A percentile compares a stretch with the other conserved stretches of the same genome.
Evolutionary conservation across 257 asterid species (phyloP).

Genomic region (Pogostemon cablin): DNA sequence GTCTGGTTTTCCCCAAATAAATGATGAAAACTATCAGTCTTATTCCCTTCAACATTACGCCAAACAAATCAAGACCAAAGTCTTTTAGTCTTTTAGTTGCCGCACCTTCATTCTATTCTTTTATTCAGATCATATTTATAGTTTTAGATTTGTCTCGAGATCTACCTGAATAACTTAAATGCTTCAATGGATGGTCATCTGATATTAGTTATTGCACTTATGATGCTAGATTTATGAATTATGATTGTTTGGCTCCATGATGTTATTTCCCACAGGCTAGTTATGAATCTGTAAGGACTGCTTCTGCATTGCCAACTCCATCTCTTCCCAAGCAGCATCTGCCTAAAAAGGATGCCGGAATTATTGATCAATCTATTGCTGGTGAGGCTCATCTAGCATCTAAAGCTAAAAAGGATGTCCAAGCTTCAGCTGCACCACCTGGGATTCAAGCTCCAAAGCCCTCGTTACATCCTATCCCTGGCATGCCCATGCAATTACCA

Average conservation of each 20-base stretch:
- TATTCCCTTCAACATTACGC: not conserved
- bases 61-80: conserved; percentile 8
- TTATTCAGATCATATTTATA: conserved; percentile 10
- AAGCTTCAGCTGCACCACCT: conserved; percentile 49
- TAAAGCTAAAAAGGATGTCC: conserved; percentile 58
- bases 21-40: not conserved
- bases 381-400: conserved; percentile 47
- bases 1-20: not conserved
- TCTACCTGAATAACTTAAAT: not conserved
- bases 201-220: conserved; percentile 6
- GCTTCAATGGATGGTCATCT: conserved; percentile 24
- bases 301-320: conserved; percentile 50
- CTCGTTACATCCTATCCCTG: conserved; percentile 49
- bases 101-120: conserved; percentile 14
- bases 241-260: conserved; percentile 15
- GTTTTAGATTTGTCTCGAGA: not conserved
- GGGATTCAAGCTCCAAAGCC: conserved; percentile 64
- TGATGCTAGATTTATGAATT: conserved; percentile 19
- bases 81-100: conserved; percentile 16
- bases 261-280: conserved; percentile 53
- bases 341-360: conserved; percentile 59
- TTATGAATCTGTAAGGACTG: conserved; percentile 48
- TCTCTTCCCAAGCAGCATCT: conserved; percentile 57
- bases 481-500: conserved; percentile 58
- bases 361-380: conserved; percentile 46